Conservation (phyloP, 2,329 filamentous ascomycete genomes). For the Xylogone sp. region DNA sequence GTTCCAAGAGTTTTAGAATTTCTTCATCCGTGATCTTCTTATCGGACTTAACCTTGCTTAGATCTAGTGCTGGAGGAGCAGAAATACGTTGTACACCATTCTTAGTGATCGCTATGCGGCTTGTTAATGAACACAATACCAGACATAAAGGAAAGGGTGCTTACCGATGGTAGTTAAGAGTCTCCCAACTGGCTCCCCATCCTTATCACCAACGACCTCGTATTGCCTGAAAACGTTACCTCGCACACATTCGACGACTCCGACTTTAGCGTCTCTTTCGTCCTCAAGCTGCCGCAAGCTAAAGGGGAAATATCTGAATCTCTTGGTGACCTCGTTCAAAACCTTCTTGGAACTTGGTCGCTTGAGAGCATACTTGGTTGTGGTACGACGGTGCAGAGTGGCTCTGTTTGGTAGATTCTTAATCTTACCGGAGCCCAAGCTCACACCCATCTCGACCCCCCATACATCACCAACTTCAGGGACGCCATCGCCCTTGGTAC, state of each 20-base stretch:
- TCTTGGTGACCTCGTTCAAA: conserved; percentile 92
- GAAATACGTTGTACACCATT: conserved; percentile 89
- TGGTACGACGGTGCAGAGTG: conserved; percentile 90
- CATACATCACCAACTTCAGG: conserved; percentile 92
- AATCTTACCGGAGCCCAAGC: conserved; percentile 87
- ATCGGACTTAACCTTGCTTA: conserved; percentile 83
- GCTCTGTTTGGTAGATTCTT: conserved; percentile 85
- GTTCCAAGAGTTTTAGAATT: conserved; percentile 89
- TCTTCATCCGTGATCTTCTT: conserved; percentile 98
- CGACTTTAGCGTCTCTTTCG: conserved; percentile 92
- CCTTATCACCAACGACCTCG: conserved; percentile 92
- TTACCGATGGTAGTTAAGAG: conserved; percentile 90
- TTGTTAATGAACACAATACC: conserved; percentile 20
- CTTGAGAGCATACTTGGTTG: conserved; percentile 89
- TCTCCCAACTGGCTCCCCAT: conserved; percentile 77
- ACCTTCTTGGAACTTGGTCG: conserved; percentile 89
- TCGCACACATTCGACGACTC: conserved; percentile 93
- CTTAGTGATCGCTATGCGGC: conserved; percentile 88
- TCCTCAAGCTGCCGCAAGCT: conserved; percentile 95
- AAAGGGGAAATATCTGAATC: conserved; percentile 97
- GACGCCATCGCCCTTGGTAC: conserved; percentile 83
- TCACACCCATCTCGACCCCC: conserved; percentile 95
- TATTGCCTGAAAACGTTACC: conserved; percentile 92
- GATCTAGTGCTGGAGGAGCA: conserved; percentile 69
- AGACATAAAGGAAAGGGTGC: conserved; percentile 31